Evolutionary conservation across 1,139 yeast species (phyloP), one percentile per base, ranked within the genome.

Genomic region (Yamadazyma diospyri): DNA sequence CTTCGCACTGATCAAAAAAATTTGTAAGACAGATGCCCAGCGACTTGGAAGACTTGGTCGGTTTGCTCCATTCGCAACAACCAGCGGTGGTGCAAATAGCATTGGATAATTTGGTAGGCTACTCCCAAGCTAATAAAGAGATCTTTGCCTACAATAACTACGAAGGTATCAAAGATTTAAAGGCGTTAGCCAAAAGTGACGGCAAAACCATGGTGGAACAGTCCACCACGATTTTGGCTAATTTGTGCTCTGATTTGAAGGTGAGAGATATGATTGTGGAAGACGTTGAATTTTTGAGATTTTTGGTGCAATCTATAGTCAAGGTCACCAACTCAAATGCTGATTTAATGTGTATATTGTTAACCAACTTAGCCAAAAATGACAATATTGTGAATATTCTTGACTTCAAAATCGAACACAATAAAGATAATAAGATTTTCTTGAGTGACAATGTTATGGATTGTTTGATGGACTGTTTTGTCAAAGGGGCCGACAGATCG

Each of bases 391-490:
- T 73, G 33, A 64, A 64, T 34, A 51, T 85, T 0, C 71, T 87
- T 36, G 72, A 73, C 9, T 59, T 78, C 40, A 58, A 55, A 9
- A 47, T 76, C 20, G 57, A 61, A 16, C 60, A 53, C 35, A 45
- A 48, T 19, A 61, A 56, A 13, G 59, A 51, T 5, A 55, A 57
- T 27, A 44, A 46, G 30, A 51, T 71, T 4, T 82, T 81, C 61
- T 69, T 69, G 45, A 79, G 89, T 36, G 51, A 51, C 8, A 68
- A 64, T 25, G 78, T 78, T n/a, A 70, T 87, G 60, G 95, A 86
- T 52, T 83, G 94, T 56, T 66, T 89, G 28, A 76, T 88, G 80
- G 95, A 87, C 59, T 80, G 94, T 52, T 89, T 88, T 56, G 96
- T 88, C 29, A 84, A 84, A 52, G 96, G 96, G 5, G 67, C 73